phyloP scores from a whole-genome alignment of 257 asterid genomes.

The Solanum dulcamara region DNA sequence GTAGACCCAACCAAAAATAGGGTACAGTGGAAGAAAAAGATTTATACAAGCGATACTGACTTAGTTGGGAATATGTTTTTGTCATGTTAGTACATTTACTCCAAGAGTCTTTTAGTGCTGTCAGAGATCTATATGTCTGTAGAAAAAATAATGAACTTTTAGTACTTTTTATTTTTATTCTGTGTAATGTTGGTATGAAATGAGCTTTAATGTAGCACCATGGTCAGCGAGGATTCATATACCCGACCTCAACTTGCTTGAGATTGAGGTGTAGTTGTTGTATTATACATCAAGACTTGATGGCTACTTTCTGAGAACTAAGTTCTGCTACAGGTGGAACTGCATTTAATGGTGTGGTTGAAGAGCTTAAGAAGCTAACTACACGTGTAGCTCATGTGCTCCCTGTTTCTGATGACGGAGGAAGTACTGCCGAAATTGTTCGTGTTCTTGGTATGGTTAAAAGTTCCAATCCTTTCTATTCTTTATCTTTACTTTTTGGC shows the following conservation, averaged over 20 bases:
- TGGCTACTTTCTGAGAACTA: neutral
- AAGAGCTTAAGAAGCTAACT: conserved; percentile 89
- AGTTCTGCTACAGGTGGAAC: conserved; percentile 67
- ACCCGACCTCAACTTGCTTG: neutral
- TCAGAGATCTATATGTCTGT: neutral
- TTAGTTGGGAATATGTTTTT: neutral
- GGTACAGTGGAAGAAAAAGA: neutral
- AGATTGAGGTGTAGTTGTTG: neutral
- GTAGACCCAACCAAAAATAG: neutral
- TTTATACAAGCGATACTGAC: neutral
- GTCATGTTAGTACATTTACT: neutral
- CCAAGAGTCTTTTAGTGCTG: neutral
- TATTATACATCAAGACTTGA: neutral
- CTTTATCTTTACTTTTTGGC: neutral
- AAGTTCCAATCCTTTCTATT: neutral
- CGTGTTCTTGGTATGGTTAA: conserved; percentile 79
- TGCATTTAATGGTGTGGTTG: conserved; percentile 93
- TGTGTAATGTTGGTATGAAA: neutral
- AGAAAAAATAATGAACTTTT: neutral
- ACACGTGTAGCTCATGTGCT: conserved; percentile 84
- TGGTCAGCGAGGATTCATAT: neutral
- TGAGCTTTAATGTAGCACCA: neutral
- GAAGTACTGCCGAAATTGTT: conserved; percentile 98
- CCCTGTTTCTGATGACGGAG: conserved; percentile 98
- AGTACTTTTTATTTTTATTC: neutral